phyloP scores from a whole-genome alignment of 371 early-diverging fungal genomes.

The Mucor ambiguus region DNA sequence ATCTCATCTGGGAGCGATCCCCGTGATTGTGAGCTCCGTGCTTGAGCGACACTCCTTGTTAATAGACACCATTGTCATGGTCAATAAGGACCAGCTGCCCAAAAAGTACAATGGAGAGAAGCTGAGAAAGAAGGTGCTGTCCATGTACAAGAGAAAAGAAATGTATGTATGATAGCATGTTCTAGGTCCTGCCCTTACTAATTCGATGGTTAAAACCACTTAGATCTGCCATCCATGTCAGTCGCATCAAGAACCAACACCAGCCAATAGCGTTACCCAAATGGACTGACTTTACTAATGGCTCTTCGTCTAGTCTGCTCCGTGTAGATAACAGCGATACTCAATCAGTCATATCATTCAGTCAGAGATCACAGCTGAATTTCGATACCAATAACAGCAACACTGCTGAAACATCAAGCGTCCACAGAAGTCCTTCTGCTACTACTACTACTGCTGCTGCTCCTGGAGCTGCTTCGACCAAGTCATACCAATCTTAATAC shows the following conservation, averaged over 20 bases:
- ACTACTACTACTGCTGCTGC: background rate
- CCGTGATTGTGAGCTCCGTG: conserved; percentile 65
- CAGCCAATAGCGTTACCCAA: conserved; percentile 40
- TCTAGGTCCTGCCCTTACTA: too few relatives aligned
- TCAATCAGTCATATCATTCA: conserved; percentile 25
- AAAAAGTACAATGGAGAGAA: conserved; percentile 58
- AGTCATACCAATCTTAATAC: background rate
- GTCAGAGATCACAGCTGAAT: conserved; percentile 15
- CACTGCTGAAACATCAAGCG: background rate
- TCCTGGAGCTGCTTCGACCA: background rate
- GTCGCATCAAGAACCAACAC: conserved; percentile 31
- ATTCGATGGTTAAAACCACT: background rate
- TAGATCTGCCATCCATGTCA: conserved; percentile 20
- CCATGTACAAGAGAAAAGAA: conserved; percentile 27
- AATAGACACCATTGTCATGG: conserved; percentile 68
- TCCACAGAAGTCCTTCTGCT: background rate
- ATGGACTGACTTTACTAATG: conserved; percentile 18
- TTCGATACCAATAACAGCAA: conserved; percentile 10
- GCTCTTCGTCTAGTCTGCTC: background rate
- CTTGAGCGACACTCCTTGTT: conserved; percentile 73
- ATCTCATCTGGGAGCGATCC: conserved; percentile 39
- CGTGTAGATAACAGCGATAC: conserved; percentile 26
- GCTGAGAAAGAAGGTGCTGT: conserved; percentile 46
- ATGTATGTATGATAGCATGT: conserved; percentile 14
- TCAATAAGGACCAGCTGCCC: conserved; percentile 60